Percentiles rank a stretch among this genome's conserved stretches.
Conservation (phyloP, 1,139 yeast species). For the Yamadazyma trypodendri region DNA sequence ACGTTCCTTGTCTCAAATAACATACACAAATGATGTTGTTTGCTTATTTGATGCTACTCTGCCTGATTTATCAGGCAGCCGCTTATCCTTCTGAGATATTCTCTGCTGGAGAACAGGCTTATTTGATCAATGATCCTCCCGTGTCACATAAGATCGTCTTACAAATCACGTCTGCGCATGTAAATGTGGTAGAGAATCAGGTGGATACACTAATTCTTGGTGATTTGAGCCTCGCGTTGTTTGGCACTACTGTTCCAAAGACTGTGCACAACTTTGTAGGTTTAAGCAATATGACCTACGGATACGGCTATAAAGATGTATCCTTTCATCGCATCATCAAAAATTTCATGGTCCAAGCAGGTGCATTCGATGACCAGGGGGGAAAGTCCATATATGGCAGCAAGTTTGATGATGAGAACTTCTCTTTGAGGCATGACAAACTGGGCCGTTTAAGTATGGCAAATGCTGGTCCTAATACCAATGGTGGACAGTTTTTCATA, state of each 20-base stretch:
- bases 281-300: constrained; percentile 30
- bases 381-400: constrained; percentile 33
- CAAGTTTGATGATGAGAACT: constrained; percentile 40
- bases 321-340: constrained; percentile 39
- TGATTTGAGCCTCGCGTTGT: constrained; percentile 21
- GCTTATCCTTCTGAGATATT: constrained; percentile 8
- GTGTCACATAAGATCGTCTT: constrained; percentile 28
- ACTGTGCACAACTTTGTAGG: constrained; percentile 40
- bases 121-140: constrained; percentile 24
- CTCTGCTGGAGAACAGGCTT: constrained; percentile 12
- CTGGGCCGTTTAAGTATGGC: constrained; percentile 45
- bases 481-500: constrained; percentile 89
- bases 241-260: constrained; percentile 33
- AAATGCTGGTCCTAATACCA: constrained; percentile 68
- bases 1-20: neutral
- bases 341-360: constrained; percentile 43
- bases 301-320: constrained; percentile 33
- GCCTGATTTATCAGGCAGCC: neutral
- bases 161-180: constrained; percentile 17
- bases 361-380: constrained; percentile 34
- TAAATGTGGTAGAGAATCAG: constrained; percentile 13
- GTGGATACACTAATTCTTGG: constrained; percentile 17
- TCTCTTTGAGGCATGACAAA: constrained; percentile 32
- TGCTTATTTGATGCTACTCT: neutral
- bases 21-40: neutral